A percentile compares a stretch with the other conserved stretches of the same genome.
Evolutionary conservation across 192 early-diverging fungal species (phyloP).

Genomic region (Backusella parvicylindrica): DNA sequence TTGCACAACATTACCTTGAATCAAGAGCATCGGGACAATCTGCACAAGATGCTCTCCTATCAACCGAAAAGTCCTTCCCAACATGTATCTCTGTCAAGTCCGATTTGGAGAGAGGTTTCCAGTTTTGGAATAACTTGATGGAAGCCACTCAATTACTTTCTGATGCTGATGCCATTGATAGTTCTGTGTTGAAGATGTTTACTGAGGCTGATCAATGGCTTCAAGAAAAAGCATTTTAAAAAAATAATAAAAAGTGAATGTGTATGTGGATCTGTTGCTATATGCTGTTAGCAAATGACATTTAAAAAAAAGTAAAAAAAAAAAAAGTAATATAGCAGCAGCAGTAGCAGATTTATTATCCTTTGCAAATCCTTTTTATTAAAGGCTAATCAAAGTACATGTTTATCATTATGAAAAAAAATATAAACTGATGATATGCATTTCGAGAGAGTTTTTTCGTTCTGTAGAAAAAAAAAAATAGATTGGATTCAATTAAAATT

Average conservation of each 20-base stretch:
- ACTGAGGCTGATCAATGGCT: slow-evolving; percentile 34
- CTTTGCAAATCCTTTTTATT: background rate
- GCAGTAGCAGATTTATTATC: background rate
- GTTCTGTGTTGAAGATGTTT: slow-evolving; percentile 19
- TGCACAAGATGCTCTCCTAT: slow-evolving; percentile 25
- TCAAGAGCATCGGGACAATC: slow-evolving; percentile 20
- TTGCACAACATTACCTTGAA: slow-evolving; percentile 51
- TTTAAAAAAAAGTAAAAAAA: background rate
- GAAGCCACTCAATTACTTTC: slow-evolving; percentile 17
- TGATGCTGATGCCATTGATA: slow-evolving; percentile 12
- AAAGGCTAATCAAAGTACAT: background rate
- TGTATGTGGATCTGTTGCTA: background rate
- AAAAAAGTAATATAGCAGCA: background rate
- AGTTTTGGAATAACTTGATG: slow-evolving; percentile 44
- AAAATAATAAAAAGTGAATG: background rate
- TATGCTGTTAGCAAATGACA: background rate
- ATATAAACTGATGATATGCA: too few species aligned
- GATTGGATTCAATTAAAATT: background rate
- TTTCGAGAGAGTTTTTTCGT: too few species aligned
- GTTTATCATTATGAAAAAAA: too few species aligned
- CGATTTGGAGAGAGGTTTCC: slow-evolving; percentile 46
- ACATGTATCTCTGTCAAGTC: slow-evolving; percentile 37
- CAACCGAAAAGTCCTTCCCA: slow-evolving; percentile 41
- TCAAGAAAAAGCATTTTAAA: background rate
- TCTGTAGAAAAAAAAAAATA: too few species aligned